These are phyloP conservation scores for Ceratobasidium sp. DNA, from an alignment of 1,284 basidiomycete species.

Conservation along the genomic window DNA sequence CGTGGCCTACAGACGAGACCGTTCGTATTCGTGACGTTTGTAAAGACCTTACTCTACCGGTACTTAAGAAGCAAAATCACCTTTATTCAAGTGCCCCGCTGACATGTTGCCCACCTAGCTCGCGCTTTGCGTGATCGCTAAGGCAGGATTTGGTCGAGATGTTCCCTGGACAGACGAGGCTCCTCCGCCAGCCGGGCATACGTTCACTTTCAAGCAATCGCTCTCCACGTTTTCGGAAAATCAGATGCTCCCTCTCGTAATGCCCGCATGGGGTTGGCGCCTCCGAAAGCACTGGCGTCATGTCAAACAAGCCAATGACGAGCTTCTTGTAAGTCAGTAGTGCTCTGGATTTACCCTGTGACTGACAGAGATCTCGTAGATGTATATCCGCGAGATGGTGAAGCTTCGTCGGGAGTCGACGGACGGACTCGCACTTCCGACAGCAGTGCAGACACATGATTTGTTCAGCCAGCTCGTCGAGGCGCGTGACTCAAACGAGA, in stretches of 20 bases:
- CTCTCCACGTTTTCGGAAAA: conserved; percentile 61
- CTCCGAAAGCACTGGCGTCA: conserved; percentile 52
- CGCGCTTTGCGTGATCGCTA: conserved; percentile 41
- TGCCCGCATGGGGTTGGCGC: conserved; percentile 60
- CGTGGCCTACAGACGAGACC: neutral
- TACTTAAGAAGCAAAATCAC: neutral
- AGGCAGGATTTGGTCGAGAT: conserved; percentile 44
- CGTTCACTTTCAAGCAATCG: conserved; percentile 67
- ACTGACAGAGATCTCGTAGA: no score
- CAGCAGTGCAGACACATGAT: conserved; percentile 61
- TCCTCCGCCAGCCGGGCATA: conserved; percentile 59
- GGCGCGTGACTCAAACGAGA: conserved; percentile 58
- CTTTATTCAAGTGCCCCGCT: conserved; percentile 47
- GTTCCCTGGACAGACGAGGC: conserved; percentile 50
- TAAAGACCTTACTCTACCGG: neutral
- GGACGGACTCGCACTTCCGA: conserved; percentile 42
- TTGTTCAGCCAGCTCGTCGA: conserved; percentile 66
- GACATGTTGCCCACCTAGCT: conserved; percentile 55
- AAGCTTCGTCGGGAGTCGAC: conserved; percentile 56
- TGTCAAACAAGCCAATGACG: conserved; percentile 59
- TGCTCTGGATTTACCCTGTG: no score
- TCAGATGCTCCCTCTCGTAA: conserved; percentile 58
- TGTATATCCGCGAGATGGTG: conserved; percentile 69
- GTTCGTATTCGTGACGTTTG: neutral
- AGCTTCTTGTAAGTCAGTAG: conserved; percentile 59